Percentiles rank a stretch among this genome's conserved stretches.
These are phyloP conservation scores for Linum trigynum DNA, from an alignment of 345 rosid genomes.

Conservation along the genomic window DNA sequence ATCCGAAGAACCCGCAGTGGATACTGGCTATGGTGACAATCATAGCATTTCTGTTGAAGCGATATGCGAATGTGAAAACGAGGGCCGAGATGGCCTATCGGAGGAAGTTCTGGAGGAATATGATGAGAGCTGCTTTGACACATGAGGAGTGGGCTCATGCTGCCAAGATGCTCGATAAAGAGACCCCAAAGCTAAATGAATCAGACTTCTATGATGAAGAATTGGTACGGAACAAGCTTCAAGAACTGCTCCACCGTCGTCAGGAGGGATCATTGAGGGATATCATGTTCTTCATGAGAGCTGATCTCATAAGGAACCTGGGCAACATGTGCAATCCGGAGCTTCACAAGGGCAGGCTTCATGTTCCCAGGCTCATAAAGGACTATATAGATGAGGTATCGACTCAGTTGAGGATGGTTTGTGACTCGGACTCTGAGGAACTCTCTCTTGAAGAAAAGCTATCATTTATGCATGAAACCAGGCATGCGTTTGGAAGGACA, in stretches of 20 bases:
- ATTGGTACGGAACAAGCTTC: conserved; percentile 75
- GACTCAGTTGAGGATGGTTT: conserved; percentile 87
- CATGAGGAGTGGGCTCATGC: conserved; percentile 99
- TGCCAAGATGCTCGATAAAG: conserved; percentile 92
- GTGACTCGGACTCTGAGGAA: conserved; percentile 77
- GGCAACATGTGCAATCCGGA: conserved; percentile 97
- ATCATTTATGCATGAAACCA: conserved; percentile 92
- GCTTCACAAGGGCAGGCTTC: conserved; percentile 97
- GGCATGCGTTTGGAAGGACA: conserved; percentile 96
- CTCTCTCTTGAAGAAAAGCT: conserved; percentile 93
- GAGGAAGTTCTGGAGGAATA: conserved; percentile 97
- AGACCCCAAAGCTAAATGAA: conserved; percentile 69
- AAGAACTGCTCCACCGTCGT: conserved; percentile 76
- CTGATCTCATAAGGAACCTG: conserved; percentile 85
- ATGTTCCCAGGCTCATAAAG: conserved; percentile 79
- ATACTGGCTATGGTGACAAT: conserved; percentile 82
- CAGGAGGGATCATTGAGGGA: conserved; percentile 87
- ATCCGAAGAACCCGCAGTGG: conserved; percentile 92
- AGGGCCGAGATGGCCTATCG: conserved; percentile 93
- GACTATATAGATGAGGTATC: conserved; percentile 92
- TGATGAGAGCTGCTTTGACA: conserved; percentile 83
- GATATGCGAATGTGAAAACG: conserved; percentile 67
- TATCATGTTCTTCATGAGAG: conserved; percentile 92
- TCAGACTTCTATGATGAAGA: conserved; percentile 77
- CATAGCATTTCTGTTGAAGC: conserved; percentile 73